These are phyloP conservation scores for Suhomyces yuchorum DNA, from an alignment of 1,139 yeast genomes.

Conservation along the genomic window DNA sequence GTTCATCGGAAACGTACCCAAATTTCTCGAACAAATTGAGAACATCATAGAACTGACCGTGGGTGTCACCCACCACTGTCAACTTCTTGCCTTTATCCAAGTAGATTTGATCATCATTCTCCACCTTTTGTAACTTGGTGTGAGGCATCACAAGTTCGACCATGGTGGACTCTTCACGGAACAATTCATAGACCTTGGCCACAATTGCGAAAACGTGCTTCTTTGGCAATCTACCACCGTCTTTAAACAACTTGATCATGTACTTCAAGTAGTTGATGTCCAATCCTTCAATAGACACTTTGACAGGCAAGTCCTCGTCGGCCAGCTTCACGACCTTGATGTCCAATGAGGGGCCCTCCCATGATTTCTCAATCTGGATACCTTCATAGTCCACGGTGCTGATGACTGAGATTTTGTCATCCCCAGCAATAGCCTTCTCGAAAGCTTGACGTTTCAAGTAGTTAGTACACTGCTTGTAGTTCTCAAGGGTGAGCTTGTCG, in stretches of 20 bases:
- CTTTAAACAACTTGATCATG: conserved; percentile 69
- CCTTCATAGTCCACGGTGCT: conserved; percentile 51
- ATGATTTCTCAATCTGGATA: conserved; percentile 55
- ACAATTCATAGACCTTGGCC: conserved; percentile 66
- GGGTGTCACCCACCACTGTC: conserved; percentile 97
- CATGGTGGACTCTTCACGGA: conserved; percentile 69
- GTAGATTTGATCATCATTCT: conserved; percentile 25
- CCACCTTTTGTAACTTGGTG: conserved; percentile 24
- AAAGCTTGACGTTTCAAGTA: conserved; percentile 77
- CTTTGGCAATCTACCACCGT: conserved; percentile 75
- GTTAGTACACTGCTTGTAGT: conserved; percentile 64
- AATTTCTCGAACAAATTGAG: conserved; percentile 72
- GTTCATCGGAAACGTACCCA: conserved; percentile 69
- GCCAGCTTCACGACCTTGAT: conserved; percentile 31
- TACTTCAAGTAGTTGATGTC: conserved; percentile 56
- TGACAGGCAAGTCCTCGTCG: conserved; percentile 20
- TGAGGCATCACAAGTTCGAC: conserved; percentile 64
- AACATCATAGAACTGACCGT: conserved; percentile 93
- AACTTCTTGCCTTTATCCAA: conserved; percentile 43
- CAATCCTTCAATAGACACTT: conserved; percentile 37
- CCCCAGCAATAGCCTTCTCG: conserved; percentile 83
- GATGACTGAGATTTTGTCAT: conserved; percentile 41
- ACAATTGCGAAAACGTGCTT: conserved; percentile 83
- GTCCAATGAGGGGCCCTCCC: conserved; percentile 65
- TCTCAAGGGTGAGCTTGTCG: conserved; percentile 68